Evolutionary conservation across 2,329 filamentous ascomycete genomes (phyloP).

Genomic region (Colletotrichum sp.): DNA sequence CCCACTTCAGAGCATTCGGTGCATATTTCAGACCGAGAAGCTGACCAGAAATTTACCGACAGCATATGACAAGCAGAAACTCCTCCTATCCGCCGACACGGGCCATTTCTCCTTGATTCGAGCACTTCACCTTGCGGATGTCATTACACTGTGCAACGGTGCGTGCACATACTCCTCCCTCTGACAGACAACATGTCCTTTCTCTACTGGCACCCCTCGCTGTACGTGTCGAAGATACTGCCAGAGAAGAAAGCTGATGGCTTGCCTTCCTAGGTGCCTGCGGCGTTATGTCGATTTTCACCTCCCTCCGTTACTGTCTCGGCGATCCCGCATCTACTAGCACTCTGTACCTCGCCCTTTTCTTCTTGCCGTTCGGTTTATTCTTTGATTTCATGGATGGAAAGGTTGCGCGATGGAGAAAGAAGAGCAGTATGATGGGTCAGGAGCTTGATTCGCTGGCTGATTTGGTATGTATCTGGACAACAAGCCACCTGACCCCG

Average conservation of each 20-base stretch:
- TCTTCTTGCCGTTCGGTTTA: slow-evolving; percentile 87
- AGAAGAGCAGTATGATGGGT: slow-evolving; percentile 97
- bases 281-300: slow-evolving; percentile 94
- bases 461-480: slow-evolving; percentile 73
- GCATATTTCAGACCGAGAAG: not conserved
- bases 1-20: slow-evolving; percentile 12
- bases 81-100: slow-evolving; percentile 70
- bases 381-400: slow-evolving; percentile 99
- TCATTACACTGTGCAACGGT: slow-evolving; percentile 86
- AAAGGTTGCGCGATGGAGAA: slow-evolving; percentile 93
- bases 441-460: slow-evolving; percentile 96
- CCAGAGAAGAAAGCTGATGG: not conserved
- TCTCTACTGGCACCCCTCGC: not conserved
- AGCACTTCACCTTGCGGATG: slow-evolving; percentile 79
- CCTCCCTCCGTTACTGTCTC: slow-evolving; percentile 91
- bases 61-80: slow-evolving; percentile 79
- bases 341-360: slow-evolving; percentile 82
- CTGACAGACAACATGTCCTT: not conserved
- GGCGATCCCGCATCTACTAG: slow-evolving; percentile 68
- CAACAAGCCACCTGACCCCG: not conserved
- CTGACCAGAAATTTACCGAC: slow-evolving; percentile 7
- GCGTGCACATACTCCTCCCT: slow-evolving; percentile 24
- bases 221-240: not conserved
- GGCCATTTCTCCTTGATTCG: slow-evolving; percentile 76
- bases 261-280: slow-evolving; percentile 46